Percentiles rank a stretch among this genome's conserved stretches.
Evolutionary conservation across 352 stramenopile species (phyloP).

Genomic region (Globisporangium okanoganense): DNA sequence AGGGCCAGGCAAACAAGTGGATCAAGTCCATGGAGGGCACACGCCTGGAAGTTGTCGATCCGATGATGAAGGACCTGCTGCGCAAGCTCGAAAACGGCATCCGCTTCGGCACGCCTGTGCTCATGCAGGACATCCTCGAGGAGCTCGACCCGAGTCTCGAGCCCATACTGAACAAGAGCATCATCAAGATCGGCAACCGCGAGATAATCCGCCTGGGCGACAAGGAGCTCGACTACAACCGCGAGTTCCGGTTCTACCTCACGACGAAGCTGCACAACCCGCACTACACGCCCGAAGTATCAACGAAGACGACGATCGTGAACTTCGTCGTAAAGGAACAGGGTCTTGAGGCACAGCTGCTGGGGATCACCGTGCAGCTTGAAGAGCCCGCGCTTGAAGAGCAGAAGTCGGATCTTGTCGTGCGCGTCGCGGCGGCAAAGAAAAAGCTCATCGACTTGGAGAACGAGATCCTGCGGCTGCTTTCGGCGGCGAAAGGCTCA

Average conservation of each 20-base stretch:
- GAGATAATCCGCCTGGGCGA: constrained; percentile 93
- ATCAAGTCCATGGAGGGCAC: constrained; percentile 93
- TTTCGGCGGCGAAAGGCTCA: constrained; percentile 90
- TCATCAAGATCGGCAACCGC: constrained; percentile 93
- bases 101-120: constrained; percentile 89
- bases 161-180: constrained; percentile 92
- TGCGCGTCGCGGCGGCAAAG: constrained; percentile 91
- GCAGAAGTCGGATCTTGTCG: constrained; percentile 91
- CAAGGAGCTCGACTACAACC: constrained; percentile 95
- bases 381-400: constrained; percentile 94
- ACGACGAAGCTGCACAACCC: constrained; percentile 97
- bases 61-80: constrained; percentile 94
- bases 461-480: constrained; percentile 92
- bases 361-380: constrained; percentile 92
- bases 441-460: constrained; percentile 95
- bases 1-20: constrained; percentile 96
- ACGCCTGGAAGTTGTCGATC: constrained; percentile 89
- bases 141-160: constrained; percentile 95
- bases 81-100: constrained; percentile 94
- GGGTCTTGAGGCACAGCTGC: constrained; percentile 92
- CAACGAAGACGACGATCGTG: constrained; percentile 95
- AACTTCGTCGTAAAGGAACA: constrained; percentile 97
- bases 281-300: constrained; percentile 94
- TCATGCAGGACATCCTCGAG: constrained; percentile 96
- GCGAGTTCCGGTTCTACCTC: constrained; percentile 94